These are phyloP conservation scores for Leishmania tropica DNA, from an alignment of 208 protist species.

Conservation along the genomic window DNA sequence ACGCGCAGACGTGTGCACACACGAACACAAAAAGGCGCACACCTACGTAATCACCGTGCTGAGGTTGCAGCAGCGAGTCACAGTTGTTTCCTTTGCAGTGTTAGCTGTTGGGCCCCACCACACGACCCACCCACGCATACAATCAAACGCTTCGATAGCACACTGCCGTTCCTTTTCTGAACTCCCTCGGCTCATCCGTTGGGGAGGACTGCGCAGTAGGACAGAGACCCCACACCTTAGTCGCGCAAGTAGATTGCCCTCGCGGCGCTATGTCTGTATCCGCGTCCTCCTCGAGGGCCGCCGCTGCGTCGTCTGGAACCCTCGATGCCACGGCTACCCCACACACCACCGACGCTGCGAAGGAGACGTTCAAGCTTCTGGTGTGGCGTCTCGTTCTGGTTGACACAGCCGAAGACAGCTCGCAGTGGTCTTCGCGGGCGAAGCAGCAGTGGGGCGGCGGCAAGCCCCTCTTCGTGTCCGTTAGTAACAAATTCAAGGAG, in stretches of 20 bases:
- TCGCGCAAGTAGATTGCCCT: background rate
- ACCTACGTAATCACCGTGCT: background rate
- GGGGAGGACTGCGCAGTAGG: background rate
- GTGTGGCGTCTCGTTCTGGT: slow-evolving; percentile 74
- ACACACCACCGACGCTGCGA: background rate
- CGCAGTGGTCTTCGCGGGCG: slow-evolving; percentile 62
- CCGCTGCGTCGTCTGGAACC: background rate
- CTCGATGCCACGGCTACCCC: background rate
- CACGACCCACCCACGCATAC: background rate
- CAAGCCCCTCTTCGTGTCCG: slow-evolving; percentile 55
- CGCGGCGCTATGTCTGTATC: slow-evolving; percentile 1
- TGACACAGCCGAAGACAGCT: slow-evolving; percentile 81
- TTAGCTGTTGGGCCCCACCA: background rate
- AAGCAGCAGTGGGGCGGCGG: slow-evolving; percentile 76
- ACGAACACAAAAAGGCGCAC: background rate
- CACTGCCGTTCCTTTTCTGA: background rate
- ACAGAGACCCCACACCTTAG: background rate
- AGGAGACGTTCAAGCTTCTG: slow-evolving; percentile 52
- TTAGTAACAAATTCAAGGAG: slow-evolving; percentile 54
- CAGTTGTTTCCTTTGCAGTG: background rate
- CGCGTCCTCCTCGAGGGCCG: slow-evolving; percentile 10
- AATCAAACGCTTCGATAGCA: background rate
- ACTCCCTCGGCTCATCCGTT: background rate
- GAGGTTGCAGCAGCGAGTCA: background rate
- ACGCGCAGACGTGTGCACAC: background rate